Evolutionary conservation across 345 rosid species (phyloP).

Genomic region (Citrus hindsii): DNA sequence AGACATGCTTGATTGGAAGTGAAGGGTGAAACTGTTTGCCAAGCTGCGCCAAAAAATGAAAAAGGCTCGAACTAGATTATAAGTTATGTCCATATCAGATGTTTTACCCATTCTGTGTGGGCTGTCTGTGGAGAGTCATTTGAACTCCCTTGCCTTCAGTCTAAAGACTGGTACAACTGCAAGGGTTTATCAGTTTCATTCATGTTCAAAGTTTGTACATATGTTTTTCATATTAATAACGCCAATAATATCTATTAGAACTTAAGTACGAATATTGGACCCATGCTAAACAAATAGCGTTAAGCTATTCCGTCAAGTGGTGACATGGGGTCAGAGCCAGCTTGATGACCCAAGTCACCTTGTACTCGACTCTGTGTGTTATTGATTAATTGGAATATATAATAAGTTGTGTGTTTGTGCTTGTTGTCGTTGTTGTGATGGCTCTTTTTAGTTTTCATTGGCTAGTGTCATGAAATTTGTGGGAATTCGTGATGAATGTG

Average conservation of each 20-base stretch:
- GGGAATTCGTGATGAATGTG: too few species aligned
- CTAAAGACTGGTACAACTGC: background rate
- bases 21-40: conserved; percentile 20
- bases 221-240: background rate
- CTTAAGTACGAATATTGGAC: background rate
- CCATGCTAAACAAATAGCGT: too few species aligned
- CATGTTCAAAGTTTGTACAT: conserved; percentile 18
- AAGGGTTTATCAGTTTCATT: background rate
- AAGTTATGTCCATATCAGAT: background rate
- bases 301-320: background rate
- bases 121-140: conserved; percentile 9
- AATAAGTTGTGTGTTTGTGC: background rate
- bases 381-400: background rate
- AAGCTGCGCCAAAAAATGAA: background rate
- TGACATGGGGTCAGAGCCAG: background rate
- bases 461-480: too few species aligned
- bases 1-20: conserved; percentile 96
- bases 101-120: background rate
- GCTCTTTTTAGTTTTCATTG: too few species aligned
- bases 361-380: background rate
- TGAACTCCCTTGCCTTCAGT: background rate
- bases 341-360: background rate
- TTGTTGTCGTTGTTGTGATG: background rate
- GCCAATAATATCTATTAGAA: conserved; percentile 4
- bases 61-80: background rate